These are phyloP conservation scores for Penicillium sp. DNA, from an alignment of 2,329 filamentous ascomycete species.

Conservation along the genomic window DNA sequence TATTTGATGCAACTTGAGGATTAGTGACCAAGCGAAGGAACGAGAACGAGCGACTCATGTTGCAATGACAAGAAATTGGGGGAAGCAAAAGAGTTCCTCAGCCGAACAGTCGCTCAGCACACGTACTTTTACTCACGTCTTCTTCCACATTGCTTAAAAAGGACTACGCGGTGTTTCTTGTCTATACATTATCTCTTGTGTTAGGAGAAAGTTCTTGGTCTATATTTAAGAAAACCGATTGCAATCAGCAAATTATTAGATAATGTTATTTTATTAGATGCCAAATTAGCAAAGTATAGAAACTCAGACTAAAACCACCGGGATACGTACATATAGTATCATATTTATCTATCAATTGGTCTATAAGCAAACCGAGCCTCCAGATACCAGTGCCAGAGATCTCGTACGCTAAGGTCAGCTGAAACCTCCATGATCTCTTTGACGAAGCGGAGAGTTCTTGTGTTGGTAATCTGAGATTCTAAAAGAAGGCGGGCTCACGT, in stretches of 20 bases:
- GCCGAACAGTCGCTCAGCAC: not conserved
- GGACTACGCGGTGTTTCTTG: too few relatives aligned
- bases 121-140: too few relatives aligned
- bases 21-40: constrained; percentile 13
- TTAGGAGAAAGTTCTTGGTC: too few relatives aligned
- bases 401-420: not conserved
- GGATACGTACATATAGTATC: not conserved
- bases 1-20: not conserved
- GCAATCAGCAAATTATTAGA: not conserved
- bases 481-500: too few relatives aligned
- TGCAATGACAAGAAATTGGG: not conserved
- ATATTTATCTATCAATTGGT: too few relatives aligned
- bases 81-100: not conserved
- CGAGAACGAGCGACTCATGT: constrained; percentile 8
- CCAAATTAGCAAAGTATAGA: not conserved
- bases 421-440: not conserved
- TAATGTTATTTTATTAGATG: not conserved
- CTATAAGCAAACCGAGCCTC: too few relatives aligned
- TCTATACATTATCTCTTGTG: too few relatives aligned
- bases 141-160: too few relatives aligned
- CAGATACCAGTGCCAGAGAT: not conserved
- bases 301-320: not conserved
- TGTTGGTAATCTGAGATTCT: too few relatives aligned
- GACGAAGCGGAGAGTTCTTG: not conserved
- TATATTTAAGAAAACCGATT: not conserved